Evolutionary conservation across 495 filamentous ascomycete genomes (phyloP), one percentile per base, ranked within the genome.

Genomic region (Aspergillus bridgeri): DNA sequence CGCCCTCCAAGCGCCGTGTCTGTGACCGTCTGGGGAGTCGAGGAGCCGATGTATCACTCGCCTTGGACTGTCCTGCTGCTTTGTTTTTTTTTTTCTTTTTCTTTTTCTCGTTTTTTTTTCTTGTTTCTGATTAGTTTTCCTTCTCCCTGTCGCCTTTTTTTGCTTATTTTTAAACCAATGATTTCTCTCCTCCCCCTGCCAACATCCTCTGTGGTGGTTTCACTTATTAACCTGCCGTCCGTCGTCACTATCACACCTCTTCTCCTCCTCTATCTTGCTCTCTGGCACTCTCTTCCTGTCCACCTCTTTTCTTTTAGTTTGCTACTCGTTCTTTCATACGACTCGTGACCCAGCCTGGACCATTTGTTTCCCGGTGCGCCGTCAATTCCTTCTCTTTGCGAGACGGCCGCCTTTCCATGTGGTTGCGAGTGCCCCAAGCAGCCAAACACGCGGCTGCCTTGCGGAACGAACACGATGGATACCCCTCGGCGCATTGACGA

Each of bases 401-500:
- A 51, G 51, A 51, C 44, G 57, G 13, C 33, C 56, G 59, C 50
- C 51, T 48, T 69, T 75, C 72, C 73, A 76, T 76, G 73, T 68
- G 60, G 73, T 65, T 69, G 65, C 61, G 63, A 69, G 59, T 69
- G 57, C 46, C 48, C 56, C 58, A 68, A 61, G 65, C 70, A 72
- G 72, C 70, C 73, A 66, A 65, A 61, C 61, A 61, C 55, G 62
- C 70, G 71, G 73, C 73, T 72, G 69, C 65, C 56, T 63, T 60
- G 57, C 46, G 60, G 60, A 66, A 61, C 61, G 62, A 63, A 64
- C 64, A 76, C 57, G 64, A 79, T 76, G 71, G 64, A 68, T 56
- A 59, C 61, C 53, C 63, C 60, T 51, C 63, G 67, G 64, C 66
- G 64, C 61, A 79, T 87, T 65, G 71, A 77, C 27, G 66, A 74